A percentile compares a stretch with the other conserved stretches of the same genome.
phyloP scores from a whole-genome alignment of 345 rosid genomes.

The Clausena lansium region DNA sequence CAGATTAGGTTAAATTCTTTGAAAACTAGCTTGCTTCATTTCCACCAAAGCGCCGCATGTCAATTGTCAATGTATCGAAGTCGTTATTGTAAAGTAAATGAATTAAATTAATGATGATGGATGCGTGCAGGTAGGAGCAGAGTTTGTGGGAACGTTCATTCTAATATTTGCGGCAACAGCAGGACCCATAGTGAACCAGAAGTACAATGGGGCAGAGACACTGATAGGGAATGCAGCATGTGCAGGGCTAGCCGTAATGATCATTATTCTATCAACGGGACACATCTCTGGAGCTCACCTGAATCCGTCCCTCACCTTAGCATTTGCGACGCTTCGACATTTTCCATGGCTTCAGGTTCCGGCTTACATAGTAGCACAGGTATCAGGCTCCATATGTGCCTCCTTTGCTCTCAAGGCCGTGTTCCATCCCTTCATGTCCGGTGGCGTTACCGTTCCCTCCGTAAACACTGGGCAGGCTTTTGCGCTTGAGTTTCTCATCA shows the following conservation, averaged over 20 bases:
- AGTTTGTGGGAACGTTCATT: conserved; percentile 94
- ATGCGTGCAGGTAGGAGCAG: conserved; percentile 75
- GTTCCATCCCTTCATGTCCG: conserved; percentile 83
- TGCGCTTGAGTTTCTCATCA: conserved; percentile 90
- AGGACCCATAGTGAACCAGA: conserved; percentile 90
- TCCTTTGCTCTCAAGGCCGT: conserved; percentile 88
- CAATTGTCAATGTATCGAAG: background rate
- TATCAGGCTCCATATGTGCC: conserved; percentile 89
- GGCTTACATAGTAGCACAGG: conserved; percentile 82
- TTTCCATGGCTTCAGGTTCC: conserved; percentile 97
- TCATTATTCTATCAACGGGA: conserved; percentile 83
- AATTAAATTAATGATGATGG: background rate
- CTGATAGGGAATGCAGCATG: conserved; percentile 92
- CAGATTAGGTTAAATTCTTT: too few relatives aligned
- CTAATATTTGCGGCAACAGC: conserved; percentile 91
- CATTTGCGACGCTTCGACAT: conserved; percentile 84
- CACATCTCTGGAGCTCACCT: conserved; percentile 98
- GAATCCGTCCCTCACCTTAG: conserved; percentile 89
- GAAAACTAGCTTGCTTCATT: too few relatives aligned
- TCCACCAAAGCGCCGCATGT: too few relatives aligned
- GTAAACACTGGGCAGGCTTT: conserved; percentile 79
- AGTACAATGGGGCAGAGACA: conserved; percentile 66
- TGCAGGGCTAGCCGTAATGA: conserved; percentile 92
- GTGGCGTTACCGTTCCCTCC: conserved; percentile 95
- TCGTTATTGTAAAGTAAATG: too few relatives aligned